These are phyloP conservation scores for Metschnikowia peoriensis DNA, from an alignment of 805 yeast species.

Conservation along the genomic window DNA sequence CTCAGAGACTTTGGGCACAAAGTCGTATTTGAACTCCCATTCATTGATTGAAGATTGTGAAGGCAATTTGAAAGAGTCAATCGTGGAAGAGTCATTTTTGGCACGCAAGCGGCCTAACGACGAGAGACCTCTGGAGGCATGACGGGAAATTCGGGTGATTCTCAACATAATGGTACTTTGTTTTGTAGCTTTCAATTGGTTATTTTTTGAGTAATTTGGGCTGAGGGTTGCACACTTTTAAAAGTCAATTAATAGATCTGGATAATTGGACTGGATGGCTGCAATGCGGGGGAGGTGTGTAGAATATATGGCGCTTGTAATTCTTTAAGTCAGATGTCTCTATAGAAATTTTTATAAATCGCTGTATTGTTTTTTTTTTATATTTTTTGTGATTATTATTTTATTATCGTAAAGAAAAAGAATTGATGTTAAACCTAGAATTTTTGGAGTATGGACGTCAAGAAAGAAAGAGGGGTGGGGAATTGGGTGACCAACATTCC, in stretches of 20 bases:
- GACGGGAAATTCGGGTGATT: conserved; percentile 24
- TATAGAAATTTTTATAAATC: no score
- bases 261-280: neutral
- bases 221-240: neutral
- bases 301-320: neutral
- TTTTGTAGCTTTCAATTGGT: neutral
- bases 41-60: conserved; percentile 44
- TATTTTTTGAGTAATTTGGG: neutral
- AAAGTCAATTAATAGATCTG: neutral
- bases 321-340: no score
- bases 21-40: conserved; percentile 51
- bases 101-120: conserved; percentile 25
- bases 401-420: neutral
- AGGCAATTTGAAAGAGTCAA: conserved; percentile 56
- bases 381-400: no score
- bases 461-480: conserved; percentile 2
- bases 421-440: neutral
- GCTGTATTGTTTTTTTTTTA: neutral
- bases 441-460: neutral
- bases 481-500: neutral
- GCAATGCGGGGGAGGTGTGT: neutral
- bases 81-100: conserved; percentile 57
- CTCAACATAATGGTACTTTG: conserved; percentile 22
- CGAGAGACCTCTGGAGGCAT: conserved; percentile 19
- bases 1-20: conserved; percentile 38